Percentiles rank a stretch among this genome's conserved stretches.
These are phyloP conservation scores for Caulochytrium protostelioides DNA, from an alignment of 371 early-diverging fungal genomes.

Conservation along the genomic window DNA sequence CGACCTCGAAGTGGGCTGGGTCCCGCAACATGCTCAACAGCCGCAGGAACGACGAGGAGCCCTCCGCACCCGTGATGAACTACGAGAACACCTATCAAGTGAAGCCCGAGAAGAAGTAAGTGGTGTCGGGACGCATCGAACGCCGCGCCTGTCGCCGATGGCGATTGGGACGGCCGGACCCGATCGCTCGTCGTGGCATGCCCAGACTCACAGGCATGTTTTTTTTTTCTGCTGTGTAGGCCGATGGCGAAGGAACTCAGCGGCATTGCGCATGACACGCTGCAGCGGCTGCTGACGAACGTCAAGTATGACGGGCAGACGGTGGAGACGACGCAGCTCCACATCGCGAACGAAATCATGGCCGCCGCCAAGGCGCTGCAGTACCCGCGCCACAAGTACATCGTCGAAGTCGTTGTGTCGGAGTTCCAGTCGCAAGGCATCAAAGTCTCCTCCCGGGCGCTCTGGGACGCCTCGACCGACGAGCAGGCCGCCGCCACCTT, in stretches of 20 bases:
- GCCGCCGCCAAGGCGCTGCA: constrained; percentile 24
- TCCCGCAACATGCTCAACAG: too few relatives aligned
- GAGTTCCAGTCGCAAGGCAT: constrained; percentile 36
- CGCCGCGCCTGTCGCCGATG: too few relatives aligned
- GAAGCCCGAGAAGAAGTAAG: constrained; percentile 26
- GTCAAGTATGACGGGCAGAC: constrained; percentile 23
- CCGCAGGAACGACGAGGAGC: too few relatives aligned
- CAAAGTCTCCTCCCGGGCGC: constrained; percentile 16
- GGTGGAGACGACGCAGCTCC: constrained; percentile 12
- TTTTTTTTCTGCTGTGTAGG: too few relatives aligned
- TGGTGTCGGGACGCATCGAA: too few relatives aligned
- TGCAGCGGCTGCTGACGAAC: constrained; percentile 16
- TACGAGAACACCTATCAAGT: constrained; percentile 30
- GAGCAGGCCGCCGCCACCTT: constrained; percentile 22
- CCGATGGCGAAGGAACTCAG: too few relatives aligned
- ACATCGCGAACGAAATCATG: constrained; percentile 24
- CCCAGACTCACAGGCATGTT: too few relatives aligned
- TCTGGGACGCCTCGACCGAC: constrained; percentile 30
- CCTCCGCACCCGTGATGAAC: too few relatives aligned
- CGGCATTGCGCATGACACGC: constrained; percentile 13
- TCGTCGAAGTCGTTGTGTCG: constrained; percentile 25
- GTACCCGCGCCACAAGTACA: constrained; percentile 24
- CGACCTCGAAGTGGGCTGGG: too few relatives aligned
- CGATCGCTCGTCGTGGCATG: too few relatives aligned
- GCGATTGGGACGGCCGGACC: too few relatives aligned